Percentiles rank a stretch among this genome's conserved stretches.
These are phyloP conservation scores for Asterochloris sp. DNA, from an alignment of 139 green algal species.

Conservation along the genomic window DNA sequence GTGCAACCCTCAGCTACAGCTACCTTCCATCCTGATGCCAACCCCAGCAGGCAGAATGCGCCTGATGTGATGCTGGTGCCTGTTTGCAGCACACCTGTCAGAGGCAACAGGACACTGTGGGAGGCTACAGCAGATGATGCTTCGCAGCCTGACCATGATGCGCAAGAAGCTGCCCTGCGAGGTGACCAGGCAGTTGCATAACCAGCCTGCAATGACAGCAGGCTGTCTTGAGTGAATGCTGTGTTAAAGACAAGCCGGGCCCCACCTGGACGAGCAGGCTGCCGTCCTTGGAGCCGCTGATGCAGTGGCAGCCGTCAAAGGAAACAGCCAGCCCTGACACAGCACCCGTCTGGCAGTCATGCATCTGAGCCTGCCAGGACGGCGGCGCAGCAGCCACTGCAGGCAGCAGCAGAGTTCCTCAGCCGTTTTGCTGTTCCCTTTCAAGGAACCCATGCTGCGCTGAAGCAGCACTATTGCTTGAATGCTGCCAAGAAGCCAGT, in stretches of 20 bases:
- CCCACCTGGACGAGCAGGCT: slow-evolving; percentile 34
- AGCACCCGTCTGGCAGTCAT: slow-evolving; percentile 48
- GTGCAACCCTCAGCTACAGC: no score
- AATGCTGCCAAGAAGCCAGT: no score
- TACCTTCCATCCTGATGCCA: no score
- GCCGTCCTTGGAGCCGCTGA: slow-evolving; percentile 50
- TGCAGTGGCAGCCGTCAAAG: slow-evolving; percentile 60
- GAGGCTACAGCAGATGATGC: no score
- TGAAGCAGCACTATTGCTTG: background rate
- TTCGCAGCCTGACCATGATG: no score
- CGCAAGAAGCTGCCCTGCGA: no score
- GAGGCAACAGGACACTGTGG: no score
- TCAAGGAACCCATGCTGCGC: background rate
- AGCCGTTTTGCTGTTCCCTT: background rate
- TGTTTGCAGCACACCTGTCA: background rate
- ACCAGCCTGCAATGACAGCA: background rate
- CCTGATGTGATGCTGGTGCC: background rate
- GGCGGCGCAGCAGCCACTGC: background rate
- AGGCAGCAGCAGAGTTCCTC: background rate
- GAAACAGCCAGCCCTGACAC: slow-evolving; percentile 48
- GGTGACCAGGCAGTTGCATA: no score
- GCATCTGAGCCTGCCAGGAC: slow-evolving; percentile 44
- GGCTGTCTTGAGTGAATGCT: background rate
- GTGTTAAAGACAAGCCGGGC: no score
- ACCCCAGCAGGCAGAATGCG: background rate